Conservation (phyloP, 495 filamentous ascomycete genomes). For the Elaphomyces granulatus region DNA sequence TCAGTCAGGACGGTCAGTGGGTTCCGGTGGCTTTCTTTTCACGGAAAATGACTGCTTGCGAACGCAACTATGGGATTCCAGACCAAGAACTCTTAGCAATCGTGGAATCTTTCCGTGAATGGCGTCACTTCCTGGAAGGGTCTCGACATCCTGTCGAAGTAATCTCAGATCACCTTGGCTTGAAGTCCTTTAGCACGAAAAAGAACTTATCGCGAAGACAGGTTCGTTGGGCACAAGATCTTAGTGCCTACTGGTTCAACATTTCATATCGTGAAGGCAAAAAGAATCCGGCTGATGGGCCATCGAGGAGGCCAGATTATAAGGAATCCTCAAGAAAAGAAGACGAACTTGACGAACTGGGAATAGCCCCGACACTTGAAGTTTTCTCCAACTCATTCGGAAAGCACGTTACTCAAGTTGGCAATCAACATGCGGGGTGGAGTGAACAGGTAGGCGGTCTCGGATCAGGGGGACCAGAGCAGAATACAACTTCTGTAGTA, state of each 20-base stretch:
- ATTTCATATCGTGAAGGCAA: neutral
- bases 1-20: neutral
- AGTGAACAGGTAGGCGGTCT: too few relatives aligned
- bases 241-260: neutral
- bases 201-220: neutral
- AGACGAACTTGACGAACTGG: too few relatives aligned
- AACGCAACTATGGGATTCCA: slow-evolving; percentile 22
- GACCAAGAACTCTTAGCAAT: slow-evolving; percentile 17
- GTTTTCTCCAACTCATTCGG: too few relatives aligned
- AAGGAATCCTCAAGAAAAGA: too few relatives aligned
- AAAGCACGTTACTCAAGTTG: too few relatives aligned
- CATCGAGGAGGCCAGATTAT: neutral
- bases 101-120: slow-evolving; percentile 3
- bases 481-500: too few relatives aligned
- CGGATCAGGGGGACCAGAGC: too few relatives aligned
- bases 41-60: slow-evolving; percentile 9
- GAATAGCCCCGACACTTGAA: too few relatives aligned
- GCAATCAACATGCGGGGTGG: too few relatives aligned
- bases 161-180: neutral
- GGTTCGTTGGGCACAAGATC: neutral
- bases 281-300: neutral
- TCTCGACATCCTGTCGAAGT: neutral
- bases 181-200: neutral
- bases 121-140: neutral
- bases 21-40: slow-evolving; percentile 13